Percentiles rank a stretch among this genome's conserved stretches.
These are phyloP conservation scores for Pseudonitzschia pungens DNA, from an alignment of 108 stramenopile species.

Conservation along the genomic window DNA sequence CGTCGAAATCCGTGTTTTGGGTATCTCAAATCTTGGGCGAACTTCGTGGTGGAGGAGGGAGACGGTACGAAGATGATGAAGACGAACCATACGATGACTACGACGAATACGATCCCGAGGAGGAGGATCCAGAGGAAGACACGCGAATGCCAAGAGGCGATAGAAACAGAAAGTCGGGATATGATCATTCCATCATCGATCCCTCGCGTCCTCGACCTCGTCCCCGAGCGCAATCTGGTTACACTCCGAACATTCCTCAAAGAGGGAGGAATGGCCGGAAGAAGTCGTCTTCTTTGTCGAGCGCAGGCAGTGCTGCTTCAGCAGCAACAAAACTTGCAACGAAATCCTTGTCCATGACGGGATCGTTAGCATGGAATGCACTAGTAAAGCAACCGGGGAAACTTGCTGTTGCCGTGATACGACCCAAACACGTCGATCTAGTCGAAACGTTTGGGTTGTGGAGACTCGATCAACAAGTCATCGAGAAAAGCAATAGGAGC, in stretches of 20 bases:
- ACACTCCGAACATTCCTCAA: slow-evolving; percentile 3
- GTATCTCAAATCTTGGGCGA: neutral
- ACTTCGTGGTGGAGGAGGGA: slow-evolving; percentile 14
- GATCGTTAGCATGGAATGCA: slow-evolving; percentile 32
- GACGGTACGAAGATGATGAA: slow-evolving; percentile 13
- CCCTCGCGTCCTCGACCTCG: slow-evolving; percentile 11
- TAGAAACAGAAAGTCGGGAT: neutral
- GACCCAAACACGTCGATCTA: slow-evolving; percentile 40
- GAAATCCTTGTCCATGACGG: slow-evolving; percentile 30
- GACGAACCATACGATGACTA: slow-evolving; percentile 14
- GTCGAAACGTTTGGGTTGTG: slow-evolving; percentile 44
- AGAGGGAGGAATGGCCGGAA: neutral
- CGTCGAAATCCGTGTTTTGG: neutral
- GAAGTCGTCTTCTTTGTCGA: neutral
- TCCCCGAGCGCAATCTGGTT: neutral
- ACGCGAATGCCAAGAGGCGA: neutral
- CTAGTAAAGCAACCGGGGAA: slow-evolving; percentile 35
- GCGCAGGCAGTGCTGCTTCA: slow-evolving; percentile 20
- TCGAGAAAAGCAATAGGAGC: slow-evolving; percentile 2
- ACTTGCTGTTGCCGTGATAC: slow-evolving; percentile 41
- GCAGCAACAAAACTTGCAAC: slow-evolving; percentile 34
- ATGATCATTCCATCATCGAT: slow-evolving; percentile 17
- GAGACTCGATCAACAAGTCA: slow-evolving; percentile 56
- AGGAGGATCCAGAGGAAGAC: slow-evolving; percentile 13
- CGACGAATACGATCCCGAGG: slow-evolving; percentile 27